Conservation (phyloP, 2,329 filamentous ascomycete species). For the Pyrenophora tritici-repentis region DNA sequence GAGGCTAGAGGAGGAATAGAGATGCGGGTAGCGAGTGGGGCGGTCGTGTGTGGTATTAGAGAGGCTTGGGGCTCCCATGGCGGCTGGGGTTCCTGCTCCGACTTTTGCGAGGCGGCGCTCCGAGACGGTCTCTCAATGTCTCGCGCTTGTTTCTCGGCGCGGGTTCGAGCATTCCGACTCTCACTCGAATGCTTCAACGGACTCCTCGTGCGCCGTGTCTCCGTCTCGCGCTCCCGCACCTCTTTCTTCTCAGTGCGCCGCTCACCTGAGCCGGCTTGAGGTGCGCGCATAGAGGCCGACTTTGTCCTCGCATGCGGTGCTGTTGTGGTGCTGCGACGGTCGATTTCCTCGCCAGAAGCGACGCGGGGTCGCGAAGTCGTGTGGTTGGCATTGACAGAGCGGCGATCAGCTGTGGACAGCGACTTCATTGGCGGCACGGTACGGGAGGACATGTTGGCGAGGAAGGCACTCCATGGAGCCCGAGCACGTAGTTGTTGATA, state of each 20-base stretch:
- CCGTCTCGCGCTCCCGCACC: slow-evolving; percentile 43
- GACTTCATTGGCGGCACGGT: slow-evolving; percentile 38
- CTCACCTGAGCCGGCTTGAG: slow-evolving; percentile 29
- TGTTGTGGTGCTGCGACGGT: slow-evolving; percentile 27
- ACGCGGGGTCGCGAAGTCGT: slow-evolving; percentile 46
- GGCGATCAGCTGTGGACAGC: slow-evolving; percentile 38
- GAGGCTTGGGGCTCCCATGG: slow-evolving; percentile 81
- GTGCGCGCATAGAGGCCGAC: slow-evolving; percentile 25
- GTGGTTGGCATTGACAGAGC: slow-evolving; percentile 39
- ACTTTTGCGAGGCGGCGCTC: slow-evolving; percentile 27
- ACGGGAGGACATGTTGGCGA: slow-evolving; percentile 41
- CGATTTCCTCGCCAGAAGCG: slow-evolving; percentile 41
- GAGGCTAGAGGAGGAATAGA: slow-evolving; percentile 66
- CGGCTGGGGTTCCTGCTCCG: slow-evolving; percentile 36
- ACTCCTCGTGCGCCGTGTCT: slow-evolving; percentile 42
- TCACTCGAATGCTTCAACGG: slow-evolving; percentile 45
- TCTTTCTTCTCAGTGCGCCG: slow-evolving; percentile 44
- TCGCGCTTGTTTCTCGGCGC: slow-evolving; percentile 38
- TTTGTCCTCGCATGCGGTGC: slow-evolving; percentile 39
- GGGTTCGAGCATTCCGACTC: slow-evolving; percentile 39
- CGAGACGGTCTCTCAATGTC: slow-evolving; percentile 31
- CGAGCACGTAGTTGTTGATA: slow-evolving; percentile 21
- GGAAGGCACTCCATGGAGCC: slow-evolving; percentile 33
- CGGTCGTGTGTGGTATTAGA: slow-evolving; percentile 70
- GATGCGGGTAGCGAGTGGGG: slow-evolving; percentile 73